A percentile compares a stretch with the other conserved stretches of the same genome.
These are phyloP conservation scores for Haplosporangium sp. DNA, from an alignment of 371 early-diverging fungal genomes.

Conservation along the genomic window DNA sequence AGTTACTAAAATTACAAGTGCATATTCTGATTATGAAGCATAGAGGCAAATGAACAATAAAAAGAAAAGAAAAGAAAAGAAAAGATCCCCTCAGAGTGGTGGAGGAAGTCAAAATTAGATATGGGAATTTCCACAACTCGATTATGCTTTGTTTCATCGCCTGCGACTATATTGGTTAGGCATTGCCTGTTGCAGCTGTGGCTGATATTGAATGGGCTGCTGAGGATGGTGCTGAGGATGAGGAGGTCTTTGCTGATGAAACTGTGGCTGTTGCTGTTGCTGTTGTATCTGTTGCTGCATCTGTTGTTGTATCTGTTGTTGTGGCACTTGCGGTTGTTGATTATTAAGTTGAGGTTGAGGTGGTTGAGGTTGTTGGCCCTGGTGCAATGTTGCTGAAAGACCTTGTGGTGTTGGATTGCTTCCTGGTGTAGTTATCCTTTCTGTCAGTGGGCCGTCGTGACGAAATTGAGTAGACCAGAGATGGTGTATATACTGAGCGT, in stretches of 20 bases:
- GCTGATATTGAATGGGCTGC: slow-evolving; percentile 12
- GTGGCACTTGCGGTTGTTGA: background rate
- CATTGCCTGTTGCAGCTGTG: background rate
- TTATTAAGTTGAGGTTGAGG: slow-evolving; percentile 3
- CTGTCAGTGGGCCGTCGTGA: background rate
- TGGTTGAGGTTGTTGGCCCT: background rate
- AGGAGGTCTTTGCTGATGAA: background rate
- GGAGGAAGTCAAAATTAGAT: background rate
- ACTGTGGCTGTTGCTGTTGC: background rate
- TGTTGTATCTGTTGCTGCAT: too few relatives aligned
- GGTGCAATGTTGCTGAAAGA: background rate
- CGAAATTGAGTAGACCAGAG: slow-evolving; percentile 21
- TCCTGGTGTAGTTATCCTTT: background rate
- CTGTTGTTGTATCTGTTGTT: too few relatives aligned
- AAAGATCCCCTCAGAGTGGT: background rate
- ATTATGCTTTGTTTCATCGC: slow-evolving; percentile 1
- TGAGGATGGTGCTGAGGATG: background rate
- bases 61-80: slow-evolving; percentile 8
- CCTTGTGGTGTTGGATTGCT: background rate
- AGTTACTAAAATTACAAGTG: slow-evolving; percentile 8
- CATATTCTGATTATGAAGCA: background rate
- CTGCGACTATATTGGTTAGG: slow-evolving; percentile 6
- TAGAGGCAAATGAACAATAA: background rate
- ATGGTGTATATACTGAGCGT: slow-evolving; percentile 37
- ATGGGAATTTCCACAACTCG: background rate